Evolutionary conservation across 768 basidiomycete species (phyloP).

Genomic region (Termitomyces sp.): DNA sequence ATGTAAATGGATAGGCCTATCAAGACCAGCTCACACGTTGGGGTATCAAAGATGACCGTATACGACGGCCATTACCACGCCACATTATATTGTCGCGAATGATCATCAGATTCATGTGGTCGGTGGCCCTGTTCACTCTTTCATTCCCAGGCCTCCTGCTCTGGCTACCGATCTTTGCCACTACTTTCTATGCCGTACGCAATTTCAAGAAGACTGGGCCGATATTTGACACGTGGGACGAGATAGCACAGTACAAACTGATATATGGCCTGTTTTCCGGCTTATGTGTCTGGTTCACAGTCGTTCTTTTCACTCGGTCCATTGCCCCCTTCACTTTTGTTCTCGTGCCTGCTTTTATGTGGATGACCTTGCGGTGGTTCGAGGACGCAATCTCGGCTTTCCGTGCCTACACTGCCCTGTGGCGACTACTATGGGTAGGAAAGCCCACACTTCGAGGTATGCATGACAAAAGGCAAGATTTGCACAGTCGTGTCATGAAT

Average conservation of each 20-base stretch:
- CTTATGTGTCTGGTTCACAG: conserved; percentile 56
- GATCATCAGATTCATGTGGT: conserved; percentile 61
- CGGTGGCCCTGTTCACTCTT: conserved; percentile 54
- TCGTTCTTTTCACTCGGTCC: conserved; percentile 59
- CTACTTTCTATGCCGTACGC: conserved; percentile 66
- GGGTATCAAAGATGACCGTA: conserved; percentile 84
- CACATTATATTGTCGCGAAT: conserved; percentile 61
- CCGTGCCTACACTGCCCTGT: conserved; percentile 65
- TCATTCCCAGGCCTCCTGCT: conserved; percentile 77
- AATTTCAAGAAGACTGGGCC: conserved; percentile 82
- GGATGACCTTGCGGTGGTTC: conserved; percentile 86
- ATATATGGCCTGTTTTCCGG: conserved; percentile 79
- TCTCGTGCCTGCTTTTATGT: conserved; percentile 74
- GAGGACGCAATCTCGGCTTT: conserved; percentile 81
- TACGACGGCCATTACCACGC: conserved; percentile 59
- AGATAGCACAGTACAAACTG: conserved; percentile 88
- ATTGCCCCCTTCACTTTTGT: conserved; percentile 53
- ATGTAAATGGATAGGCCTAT: conserved; percentile 45
- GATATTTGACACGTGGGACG: conserved; percentile 84
- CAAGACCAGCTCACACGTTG: conserved; percentile 66
- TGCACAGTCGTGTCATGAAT: conserved; percentile 66
- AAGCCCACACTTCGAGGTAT: conserved; percentile 51
- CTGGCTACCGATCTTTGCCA: conserved; percentile 77
- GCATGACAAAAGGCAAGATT: conserved; percentile 46
- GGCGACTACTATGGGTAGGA: conserved; percentile 61